Evolutionary conservation across 306 rosid species (phyloP).

Genomic region (Quercus berberidifolia): DNA sequence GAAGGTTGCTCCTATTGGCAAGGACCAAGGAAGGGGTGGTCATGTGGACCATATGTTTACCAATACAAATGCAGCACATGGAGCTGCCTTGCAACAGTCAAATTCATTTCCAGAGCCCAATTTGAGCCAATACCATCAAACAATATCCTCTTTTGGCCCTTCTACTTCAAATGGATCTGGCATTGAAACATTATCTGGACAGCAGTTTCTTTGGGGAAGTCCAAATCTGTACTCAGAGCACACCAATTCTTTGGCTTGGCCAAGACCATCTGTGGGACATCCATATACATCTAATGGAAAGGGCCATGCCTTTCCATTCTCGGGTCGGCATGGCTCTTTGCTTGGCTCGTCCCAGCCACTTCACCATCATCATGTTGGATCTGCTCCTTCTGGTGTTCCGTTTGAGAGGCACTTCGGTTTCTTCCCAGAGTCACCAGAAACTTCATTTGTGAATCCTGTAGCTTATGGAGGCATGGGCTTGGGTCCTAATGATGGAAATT

Average conservation of each 20-base stretch:
- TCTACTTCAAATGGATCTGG: constrained; percentile 68
- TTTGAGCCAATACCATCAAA: constrained; percentile 60
- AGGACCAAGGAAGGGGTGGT: constrained; percentile 68
- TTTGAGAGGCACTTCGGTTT: constrained; percentile 87
- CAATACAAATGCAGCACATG: constrained; percentile 42
- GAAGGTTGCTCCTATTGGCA: constrained; percentile 77
- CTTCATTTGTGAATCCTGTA: constrained; percentile 64
- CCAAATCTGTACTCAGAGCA: constrained; percentile 61
- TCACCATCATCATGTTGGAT: constrained; percentile 74
- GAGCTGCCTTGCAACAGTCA: constrained; percentile 51
- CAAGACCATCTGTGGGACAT: constrained; percentile 58
- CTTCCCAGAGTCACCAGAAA: constrained; percentile 81
- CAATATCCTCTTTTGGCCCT: constrained; percentile 49
- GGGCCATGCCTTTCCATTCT: constrained; percentile 59
- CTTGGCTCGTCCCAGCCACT: constrained; percentile 58
- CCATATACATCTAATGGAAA: constrained; percentile 74
- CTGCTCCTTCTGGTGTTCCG: constrained; percentile 93
- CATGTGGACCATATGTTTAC: constrained; percentile 44
- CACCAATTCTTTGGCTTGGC: constrained; percentile 71
- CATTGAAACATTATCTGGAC: constrained; percentile 86
- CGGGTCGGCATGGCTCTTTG: constrained; percentile 59
- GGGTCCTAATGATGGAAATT: constrained; percentile 67
- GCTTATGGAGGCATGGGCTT: constrained; percentile 63
- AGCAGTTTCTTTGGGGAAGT: constrained; percentile 98
- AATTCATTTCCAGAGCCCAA: constrained; percentile 80